Conservation (phyloP, 2,329 filamentous ascomycete species). For the Colletotrichum godetiae region DNA sequence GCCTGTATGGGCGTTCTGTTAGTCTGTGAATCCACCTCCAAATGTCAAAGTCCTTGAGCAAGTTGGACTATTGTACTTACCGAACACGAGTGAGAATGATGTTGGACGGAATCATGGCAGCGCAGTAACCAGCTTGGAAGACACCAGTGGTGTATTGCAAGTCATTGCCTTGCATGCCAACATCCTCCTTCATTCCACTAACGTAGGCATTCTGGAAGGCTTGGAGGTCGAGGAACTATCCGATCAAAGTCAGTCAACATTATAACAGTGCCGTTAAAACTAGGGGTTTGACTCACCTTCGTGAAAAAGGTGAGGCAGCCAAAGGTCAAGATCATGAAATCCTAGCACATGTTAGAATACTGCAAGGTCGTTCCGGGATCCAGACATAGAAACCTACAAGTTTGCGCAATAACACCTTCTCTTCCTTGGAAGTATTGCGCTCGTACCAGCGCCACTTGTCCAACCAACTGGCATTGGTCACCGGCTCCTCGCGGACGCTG, state of each 20-base stretch:
- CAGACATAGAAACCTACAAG: constrained; percentile 45
- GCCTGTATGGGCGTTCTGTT: constrained; percentile 48
- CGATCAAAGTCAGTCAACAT: background rate
- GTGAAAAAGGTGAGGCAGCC: constrained; percentile 69
- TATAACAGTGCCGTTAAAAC: no score
- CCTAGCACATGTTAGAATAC: constrained; percentile 39
- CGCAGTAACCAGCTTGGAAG: constrained; percentile 57
- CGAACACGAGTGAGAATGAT: constrained; percentile 62
- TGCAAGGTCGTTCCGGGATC: background rate
- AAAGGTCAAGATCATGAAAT: constrained; percentile 73
- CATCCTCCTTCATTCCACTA: constrained; percentile 50
- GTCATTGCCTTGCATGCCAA: constrained; percentile 46
- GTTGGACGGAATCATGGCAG: constrained; percentile 72
- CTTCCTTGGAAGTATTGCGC: constrained; percentile 41
- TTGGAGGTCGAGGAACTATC: constrained; percentile 11
- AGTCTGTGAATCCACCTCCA: background rate
- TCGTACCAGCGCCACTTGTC: constrained; percentile 29
- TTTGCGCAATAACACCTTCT: constrained; percentile 62
- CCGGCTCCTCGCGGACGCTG: background rate
- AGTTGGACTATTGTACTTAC: background rate
- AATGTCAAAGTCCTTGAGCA: accelerated
- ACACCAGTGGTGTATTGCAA: constrained; percentile 65
- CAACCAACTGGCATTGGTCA: background rate
- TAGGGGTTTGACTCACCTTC: constrained; percentile 51
- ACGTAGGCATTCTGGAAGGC: constrained; percentile 50